phyloP scores from a whole-genome alignment of 768 basidiomycete species.

The Hericium coralloides region DNA sequence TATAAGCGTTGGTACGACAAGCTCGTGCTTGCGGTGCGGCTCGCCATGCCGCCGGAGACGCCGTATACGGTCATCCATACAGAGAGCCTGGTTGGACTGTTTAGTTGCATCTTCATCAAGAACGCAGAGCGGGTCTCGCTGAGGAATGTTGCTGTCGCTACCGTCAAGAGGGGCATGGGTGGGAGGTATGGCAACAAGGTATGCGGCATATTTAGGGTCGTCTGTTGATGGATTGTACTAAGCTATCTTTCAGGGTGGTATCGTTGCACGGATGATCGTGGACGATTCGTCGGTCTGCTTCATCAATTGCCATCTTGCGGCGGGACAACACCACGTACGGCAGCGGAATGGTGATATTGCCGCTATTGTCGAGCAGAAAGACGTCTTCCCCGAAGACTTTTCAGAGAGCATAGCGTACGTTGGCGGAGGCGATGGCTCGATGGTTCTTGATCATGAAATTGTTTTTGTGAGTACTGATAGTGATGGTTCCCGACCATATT shows the following conservation, averaged over 20 bases:
- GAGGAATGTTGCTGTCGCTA: constrained; percentile 64
- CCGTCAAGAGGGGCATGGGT: constrained; percentile 87
- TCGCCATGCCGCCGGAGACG: constrained; percentile 63
- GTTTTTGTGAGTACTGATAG: constrained; percentile 56
- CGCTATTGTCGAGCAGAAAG: constrained; percentile 76
- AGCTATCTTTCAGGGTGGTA: constrained; percentile 55
- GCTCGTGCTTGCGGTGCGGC: constrained; percentile 60
- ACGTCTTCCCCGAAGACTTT: constrained; percentile 45
- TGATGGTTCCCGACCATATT: not conserved
- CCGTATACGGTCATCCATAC: constrained; percentile 77
- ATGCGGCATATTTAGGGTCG: constrained; percentile 7
- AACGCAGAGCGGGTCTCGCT: constrained; percentile 49
- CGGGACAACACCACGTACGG: constrained; percentile 77
- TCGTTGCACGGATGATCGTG: constrained; percentile 81
- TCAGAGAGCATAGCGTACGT: constrained; percentile 57
- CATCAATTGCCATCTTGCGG: constrained; percentile 96
- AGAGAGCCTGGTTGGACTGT: constrained; percentile 86
- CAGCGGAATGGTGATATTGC: constrained; percentile 83
- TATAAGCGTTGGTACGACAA: constrained; percentile 89
- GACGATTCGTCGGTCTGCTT: constrained; percentile 93
- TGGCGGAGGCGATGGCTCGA: constrained; percentile 88
- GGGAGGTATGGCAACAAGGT: constrained; percentile 96
- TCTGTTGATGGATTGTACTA: not conserved
- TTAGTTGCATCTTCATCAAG: constrained; percentile 71
- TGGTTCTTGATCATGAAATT: constrained; percentile 91